Evolutionary conservation across 495 filamentous ascomycete species (phyloP).

Genomic region (Cercophora samala): DNA sequence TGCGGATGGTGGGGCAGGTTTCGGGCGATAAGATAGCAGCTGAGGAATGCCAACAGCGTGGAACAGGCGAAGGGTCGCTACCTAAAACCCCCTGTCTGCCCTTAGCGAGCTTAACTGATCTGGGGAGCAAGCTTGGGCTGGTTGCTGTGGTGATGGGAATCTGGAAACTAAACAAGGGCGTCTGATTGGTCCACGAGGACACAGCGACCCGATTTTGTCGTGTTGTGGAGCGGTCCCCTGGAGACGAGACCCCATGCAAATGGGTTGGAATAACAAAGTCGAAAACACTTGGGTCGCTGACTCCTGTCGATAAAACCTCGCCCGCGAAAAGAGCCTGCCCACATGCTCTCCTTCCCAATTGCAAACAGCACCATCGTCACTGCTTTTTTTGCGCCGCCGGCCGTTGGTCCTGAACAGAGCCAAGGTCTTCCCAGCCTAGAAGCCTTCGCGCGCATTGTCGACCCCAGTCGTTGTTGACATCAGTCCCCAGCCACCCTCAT

Average conservation of each 20-base stretch:
- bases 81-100: not conserved
- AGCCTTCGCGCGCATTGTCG: not conserved
- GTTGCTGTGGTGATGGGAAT: slow-evolving; percentile 9
- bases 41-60: not conserved
- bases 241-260: slow-evolving; percentile 8
- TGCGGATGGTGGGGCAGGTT: slow-evolving; percentile 8
- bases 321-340: slow-evolving; percentile 7
- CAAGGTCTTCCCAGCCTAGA: not conserved
- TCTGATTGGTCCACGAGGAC: not conserved
- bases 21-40: slow-evolving; percentile 3
- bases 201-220: slow-evolving; percentile 3
- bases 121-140: slow-evolving; percentile 4
- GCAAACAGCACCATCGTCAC: slow-evolving; percentile 15
- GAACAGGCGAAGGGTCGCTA: not conserved
- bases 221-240: slow-evolving; percentile 11
- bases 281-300: slow-evolving; percentile 14
- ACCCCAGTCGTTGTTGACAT: not conserved
- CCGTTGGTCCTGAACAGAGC: not conserved
- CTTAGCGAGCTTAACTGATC: not conserved
- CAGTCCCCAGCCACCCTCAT: not conserved
- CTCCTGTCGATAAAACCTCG: slow-evolving; percentile 19
- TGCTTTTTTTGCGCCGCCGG: not conserved
- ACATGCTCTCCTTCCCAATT: slow-evolving; percentile 22
- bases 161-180: not conserved
- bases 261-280: slow-evolving; percentile 9